Percentiles rank a stretch among this genome's conserved stretches.
Conservation (phyloP, 192 early-diverging fungal species). For the Spizellomyces punctatus region DNA sequence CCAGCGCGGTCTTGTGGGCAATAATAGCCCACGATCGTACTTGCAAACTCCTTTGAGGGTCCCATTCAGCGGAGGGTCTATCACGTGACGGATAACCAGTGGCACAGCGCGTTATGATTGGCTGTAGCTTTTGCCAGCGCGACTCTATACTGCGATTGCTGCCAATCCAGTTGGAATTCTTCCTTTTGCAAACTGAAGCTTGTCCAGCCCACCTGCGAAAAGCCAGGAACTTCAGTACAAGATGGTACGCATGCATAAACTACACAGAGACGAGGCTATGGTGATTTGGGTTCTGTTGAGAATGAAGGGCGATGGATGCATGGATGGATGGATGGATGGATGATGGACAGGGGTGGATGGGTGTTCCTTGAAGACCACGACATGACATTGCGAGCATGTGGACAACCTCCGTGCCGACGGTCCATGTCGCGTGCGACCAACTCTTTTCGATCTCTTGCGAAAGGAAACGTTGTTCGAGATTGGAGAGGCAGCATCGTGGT, state of each 20-base stretch:
- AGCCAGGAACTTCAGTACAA: not conserved
- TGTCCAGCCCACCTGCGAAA: not conserved
- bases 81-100: too few relatives aligned
- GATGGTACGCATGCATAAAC: not conserved
- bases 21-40: too few relatives aligned
- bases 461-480: not conserved
- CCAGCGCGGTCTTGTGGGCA: too few relatives aligned
- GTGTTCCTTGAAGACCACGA: not conserved
- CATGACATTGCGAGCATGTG: not conserved
- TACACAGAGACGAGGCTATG: not conserved
- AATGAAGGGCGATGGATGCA: not conserved
- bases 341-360: not conserved
- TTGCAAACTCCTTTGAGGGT: too few relatives aligned
- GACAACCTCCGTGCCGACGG: too few relatives aligned
- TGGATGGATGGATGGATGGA: slow-evolving; percentile 5
- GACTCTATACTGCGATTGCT: too few relatives aligned
- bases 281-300: too few relatives aligned
- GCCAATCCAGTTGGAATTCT: not conserved
- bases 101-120: too few relatives aligned
- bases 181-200: not conserved
- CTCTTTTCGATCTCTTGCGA: not conserved
- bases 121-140: too few relatives aligned
- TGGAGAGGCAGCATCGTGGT: not conserved
- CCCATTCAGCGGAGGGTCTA: too few relatives aligned
- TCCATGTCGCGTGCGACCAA: not conserved